phyloP scores from a whole-genome alignment of 352 stramenopile genomes.

The Phytophthora tentaculata region DNA sequence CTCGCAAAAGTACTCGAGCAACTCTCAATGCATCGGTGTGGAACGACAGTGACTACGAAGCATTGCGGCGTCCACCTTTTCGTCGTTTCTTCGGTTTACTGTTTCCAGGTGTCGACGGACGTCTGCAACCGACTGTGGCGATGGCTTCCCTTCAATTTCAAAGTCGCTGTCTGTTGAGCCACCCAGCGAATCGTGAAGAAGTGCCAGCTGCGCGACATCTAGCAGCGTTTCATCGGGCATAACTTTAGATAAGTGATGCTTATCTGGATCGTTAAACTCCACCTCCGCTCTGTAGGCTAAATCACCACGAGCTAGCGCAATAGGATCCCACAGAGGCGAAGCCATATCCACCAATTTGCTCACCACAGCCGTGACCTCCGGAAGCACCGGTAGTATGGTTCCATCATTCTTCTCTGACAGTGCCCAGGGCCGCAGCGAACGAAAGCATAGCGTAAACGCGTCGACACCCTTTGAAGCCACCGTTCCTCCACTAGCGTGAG shows the following conservation, averaged over 20 bases:
- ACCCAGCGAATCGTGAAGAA: neutral
- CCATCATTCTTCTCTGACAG: neutral
- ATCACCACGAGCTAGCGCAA: neutral
- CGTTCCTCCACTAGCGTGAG: no score
- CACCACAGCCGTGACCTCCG: neutral
- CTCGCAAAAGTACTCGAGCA: no score
- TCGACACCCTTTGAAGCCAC: no score
- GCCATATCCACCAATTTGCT: neutral
- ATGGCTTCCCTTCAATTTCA: neutral
- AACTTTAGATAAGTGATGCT: neutral
- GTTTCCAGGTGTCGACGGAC: no score
- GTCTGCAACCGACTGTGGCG: neutral
- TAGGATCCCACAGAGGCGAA: neutral
- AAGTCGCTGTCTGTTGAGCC: neutral
- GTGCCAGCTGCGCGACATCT: neutral
- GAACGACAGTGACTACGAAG: no score
- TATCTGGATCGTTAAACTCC: neutral
- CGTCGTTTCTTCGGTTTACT: no score
- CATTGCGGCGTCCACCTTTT: no score
- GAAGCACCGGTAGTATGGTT: neutral
- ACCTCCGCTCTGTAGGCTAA: neutral
- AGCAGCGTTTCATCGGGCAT: neutral
- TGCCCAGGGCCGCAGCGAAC: neutral
- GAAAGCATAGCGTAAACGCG: neutral
- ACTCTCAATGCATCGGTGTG: no score